A percentile compares a stretch with the other conserved stretches of the same genome.
Evolutionary conservation across 169 alveolate species (phyloP).

Genomic region (Cryptosporidium meleagridis): DNA sequence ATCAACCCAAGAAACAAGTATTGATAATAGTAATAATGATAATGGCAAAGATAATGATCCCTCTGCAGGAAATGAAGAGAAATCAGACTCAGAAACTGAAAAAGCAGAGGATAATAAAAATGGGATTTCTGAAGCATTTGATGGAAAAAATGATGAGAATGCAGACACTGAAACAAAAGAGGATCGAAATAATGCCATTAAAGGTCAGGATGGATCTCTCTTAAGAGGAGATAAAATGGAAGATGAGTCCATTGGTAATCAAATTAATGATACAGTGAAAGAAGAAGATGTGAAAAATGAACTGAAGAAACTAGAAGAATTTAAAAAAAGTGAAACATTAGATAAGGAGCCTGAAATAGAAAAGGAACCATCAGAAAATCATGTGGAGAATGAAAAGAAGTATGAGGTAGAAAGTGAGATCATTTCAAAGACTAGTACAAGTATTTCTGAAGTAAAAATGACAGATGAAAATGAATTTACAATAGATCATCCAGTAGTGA

Average conservation of each 20-base stretch:
- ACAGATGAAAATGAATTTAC: conserved; percentile 57
- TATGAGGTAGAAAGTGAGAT: conserved; percentile 44
- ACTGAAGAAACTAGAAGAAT: conserved; percentile 42
- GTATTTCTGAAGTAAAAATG: neutral
- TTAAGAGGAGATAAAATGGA: neutral
- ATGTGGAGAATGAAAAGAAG: neutral
- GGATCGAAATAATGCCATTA: neutral
- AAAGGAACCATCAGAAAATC: neutral
- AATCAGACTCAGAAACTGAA: neutral
- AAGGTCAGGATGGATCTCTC: neutral
- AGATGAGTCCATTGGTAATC: neutral
- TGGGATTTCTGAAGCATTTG: neutral
- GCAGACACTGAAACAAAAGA: neutral
- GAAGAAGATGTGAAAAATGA: conserved; percentile 57
- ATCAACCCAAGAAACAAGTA: neutral
- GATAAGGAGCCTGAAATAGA: conserved; percentile 6
- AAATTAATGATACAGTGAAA: neutral
- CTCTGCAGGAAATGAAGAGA: neutral
- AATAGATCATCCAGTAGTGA: conserved; percentile 8
- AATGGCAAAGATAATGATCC: neutral
- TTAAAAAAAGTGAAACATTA: conserved; percentile 32
- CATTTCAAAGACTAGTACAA: neutral
- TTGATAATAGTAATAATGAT: neutral
- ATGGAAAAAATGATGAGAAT: neutral
- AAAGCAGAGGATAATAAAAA: neutral